A percentile compares a stretch with the other conserved stretches of the same genome.
Evolutionary conservation across 2,329 filamentous ascomycete genomes (phyloP).

Genomic region (Arthrinium puccinioides): DNA sequence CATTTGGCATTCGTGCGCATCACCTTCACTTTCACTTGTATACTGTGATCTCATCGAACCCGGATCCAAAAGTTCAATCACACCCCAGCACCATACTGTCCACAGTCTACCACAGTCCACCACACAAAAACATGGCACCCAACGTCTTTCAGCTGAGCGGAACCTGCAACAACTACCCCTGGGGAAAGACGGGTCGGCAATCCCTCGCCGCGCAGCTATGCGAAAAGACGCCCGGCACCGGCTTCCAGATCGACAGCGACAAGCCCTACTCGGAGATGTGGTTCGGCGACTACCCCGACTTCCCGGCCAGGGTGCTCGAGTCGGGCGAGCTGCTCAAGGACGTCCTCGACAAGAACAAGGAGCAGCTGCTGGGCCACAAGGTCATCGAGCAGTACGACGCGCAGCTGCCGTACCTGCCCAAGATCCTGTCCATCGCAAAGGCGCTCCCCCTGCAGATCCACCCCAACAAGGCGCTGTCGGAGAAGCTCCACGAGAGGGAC

Average conservation of each 20-base stretch:
- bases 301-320: slow-evolving; percentile 56
- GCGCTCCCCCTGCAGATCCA: slow-evolving; percentile 70
- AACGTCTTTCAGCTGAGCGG: slow-evolving; percentile 37
- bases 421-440: slow-evolving; percentile 70
- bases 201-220: slow-evolving; percentile 62
- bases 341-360: slow-evolving; percentile 53
- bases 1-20: neutral
- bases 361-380: slow-evolving; percentile 55
- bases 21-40: neutral
- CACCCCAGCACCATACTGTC: neutral
- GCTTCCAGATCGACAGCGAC: slow-evolving; percentile 57
- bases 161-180: slow-evolving; percentile 54
- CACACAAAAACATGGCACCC: slow-evolving; percentile 11
- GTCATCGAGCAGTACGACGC: slow-evolving; percentile 54
- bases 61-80: neutral
- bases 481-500: slow-evolving; percentile 55
- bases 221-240: slow-evolving; percentile 53
- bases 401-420: slow-evolving; percentile 66
- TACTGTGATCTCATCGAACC: neutral
- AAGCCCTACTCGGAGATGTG: slow-evolving; percentile 61
- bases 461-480: slow-evolving; percentile 60
- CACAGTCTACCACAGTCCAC: neutral
- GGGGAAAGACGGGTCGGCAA: slow-evolving; percentile 61
- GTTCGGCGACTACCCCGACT: slow-evolving; percentile 70
- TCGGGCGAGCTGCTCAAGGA: slow-evolving; percentile 59